Base-by-base conservation (phyloP, 2,329 filamentous ascomycete genomes). In the Sporothrix globosa region DNA sequence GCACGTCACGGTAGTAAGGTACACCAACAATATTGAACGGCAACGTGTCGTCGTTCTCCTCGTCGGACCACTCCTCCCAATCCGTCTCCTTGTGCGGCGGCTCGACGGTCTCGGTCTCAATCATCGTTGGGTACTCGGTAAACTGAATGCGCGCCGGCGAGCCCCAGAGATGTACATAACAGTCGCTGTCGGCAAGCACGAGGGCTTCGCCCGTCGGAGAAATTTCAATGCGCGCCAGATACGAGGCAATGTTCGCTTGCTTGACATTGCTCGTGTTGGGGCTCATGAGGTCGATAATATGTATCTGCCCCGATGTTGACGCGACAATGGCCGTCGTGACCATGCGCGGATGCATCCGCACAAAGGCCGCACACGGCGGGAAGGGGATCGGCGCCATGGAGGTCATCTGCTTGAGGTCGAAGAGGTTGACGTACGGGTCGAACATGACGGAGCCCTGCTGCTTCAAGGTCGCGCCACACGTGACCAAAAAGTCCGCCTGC, bases 261-360 rank as follows among this genome's bases (percentile, higher is more conserved):
- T 92, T 88, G 67, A 97, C 88, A 75, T 91, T 94, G 77, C 92
- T 93, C 24, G 92, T 90, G 77, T 96, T 94, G 0, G 93, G 92
- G 73, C 97, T 97, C 88, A 96, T 93, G 5, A 99, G 86, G 79
- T 99, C 96, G 67, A 98, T 93, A 17, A 98, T 91, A 78, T 99
- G 95, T 79, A 99, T 91, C 79, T 97, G 93, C 0, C 96, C 96
- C 56, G 89, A 91, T 76, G 96, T 93, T 2, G 95, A 97, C 39
- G 94, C 90, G 66, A 99, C 92, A 72, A 99, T 94, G 76, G 92
- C 95, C 0, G 96, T 98, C 0, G 96, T 97, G 24, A 93, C 91
- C 87, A 99, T 92, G 76, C 93, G 91, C 1, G 96, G 96, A 79
- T 99, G 96, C 91, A 99, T 96, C 71, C 96, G 90, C 54, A 97